Base-by-base conservation (phyloP, 129 eudicot genomes). In the Chrysanthemum lavandulifolium region DNA sequence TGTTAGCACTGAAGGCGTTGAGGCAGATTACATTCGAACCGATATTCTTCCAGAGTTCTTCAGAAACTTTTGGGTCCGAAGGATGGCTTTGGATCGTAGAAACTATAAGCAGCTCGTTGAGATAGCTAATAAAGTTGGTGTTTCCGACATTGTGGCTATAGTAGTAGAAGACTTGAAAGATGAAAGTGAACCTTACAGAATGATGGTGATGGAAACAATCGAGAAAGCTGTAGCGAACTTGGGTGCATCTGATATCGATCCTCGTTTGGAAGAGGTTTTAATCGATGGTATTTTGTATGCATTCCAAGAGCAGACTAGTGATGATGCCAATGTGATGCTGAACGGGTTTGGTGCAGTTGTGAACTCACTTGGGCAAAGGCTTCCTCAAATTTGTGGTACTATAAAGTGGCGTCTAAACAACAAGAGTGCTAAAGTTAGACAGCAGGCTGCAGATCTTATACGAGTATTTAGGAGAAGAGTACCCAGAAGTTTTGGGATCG, bases 1-100 rank as follows among this genome's bases (percentile, higher is more conserved):
- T 72, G 99, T 94, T 76, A 85, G 99, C 67, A 94, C 99, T 0
- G 97, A 94, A 71, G 99, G 99, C 64, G 97, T 94, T 53, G 97
- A 94, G 80, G 79, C 96, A 18, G 97, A 90, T 69, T 94, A 94
- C 73, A 94, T 94, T 47, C 82, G 97, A 58, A 85, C 75, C 27
- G 97, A 94, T 74, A 90, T 94, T 33, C 93, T 94, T 57, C 97
- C 97, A 2, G 99, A 94, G 67, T 94, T 94, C 65, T 94, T 94
- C 82, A 79, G 86, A 31, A 86, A 94, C 85, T 94, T 94, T 71
- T 90, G 97, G 97, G 99, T 94, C 7, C 75, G 97, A 65, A 86
- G 99, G 54, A 94, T 94, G 99, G 99, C 99, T n/a, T 80, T 94
- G 83, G 97, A 90, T 70, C 85, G 92, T 58, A 86, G 97, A 80